Evolutionary conservation across 1,284 basidiomycete genomes (phyloP).

Genomic region (Neolentinus lepideus): DNA sequence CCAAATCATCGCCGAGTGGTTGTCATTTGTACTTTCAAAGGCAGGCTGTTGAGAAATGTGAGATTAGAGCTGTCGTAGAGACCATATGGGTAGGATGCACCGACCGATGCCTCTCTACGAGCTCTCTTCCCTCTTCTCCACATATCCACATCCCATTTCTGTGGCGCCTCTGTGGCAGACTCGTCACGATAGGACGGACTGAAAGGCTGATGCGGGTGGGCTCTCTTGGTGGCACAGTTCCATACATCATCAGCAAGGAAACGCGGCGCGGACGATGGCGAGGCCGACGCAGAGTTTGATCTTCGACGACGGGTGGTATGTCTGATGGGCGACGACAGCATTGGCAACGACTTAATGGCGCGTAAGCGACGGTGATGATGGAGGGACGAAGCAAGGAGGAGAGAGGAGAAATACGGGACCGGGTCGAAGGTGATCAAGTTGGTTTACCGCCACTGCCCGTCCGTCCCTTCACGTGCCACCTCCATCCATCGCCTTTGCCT

Average conservation of each 20-base stretch:
- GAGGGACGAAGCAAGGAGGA: background rate
- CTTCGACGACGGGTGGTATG: conserved; percentile 36
- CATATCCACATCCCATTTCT: conserved; percentile 44
- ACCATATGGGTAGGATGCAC: conserved; percentile 13
- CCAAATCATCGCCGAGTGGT: background rate
- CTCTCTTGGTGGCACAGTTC: conserved; percentile 39
- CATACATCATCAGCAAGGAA: conserved; percentile 25
- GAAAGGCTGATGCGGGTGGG: conserved; percentile 30
- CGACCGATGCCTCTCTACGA: conserved; percentile 38
- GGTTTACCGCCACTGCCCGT: background rate
- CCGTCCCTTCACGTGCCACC: background rate
- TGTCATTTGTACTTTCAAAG: conserved; percentile 4
- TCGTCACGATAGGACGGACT: conserved; percentile 27
- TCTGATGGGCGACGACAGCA: conserved; percentile 19
- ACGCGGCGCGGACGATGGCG: conserved; percentile 27
- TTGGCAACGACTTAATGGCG: background rate
- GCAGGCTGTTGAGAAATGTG: conserved; percentile 4
- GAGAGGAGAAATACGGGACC: background rate
- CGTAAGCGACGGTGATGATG: background rate
- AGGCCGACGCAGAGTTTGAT: conserved; percentile 48
- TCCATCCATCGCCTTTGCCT: background rate
- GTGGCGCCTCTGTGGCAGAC: conserved; percentile 22
- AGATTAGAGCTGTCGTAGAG: conserved; percentile 6
- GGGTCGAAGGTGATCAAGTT: background rate
- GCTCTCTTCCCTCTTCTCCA: conserved; percentile 49